Evolutionary conservation across 306 rosid species (phyloP), one percentile per base, ranked within the genome.

Genomic region (Fagus sylvatica): DNA sequence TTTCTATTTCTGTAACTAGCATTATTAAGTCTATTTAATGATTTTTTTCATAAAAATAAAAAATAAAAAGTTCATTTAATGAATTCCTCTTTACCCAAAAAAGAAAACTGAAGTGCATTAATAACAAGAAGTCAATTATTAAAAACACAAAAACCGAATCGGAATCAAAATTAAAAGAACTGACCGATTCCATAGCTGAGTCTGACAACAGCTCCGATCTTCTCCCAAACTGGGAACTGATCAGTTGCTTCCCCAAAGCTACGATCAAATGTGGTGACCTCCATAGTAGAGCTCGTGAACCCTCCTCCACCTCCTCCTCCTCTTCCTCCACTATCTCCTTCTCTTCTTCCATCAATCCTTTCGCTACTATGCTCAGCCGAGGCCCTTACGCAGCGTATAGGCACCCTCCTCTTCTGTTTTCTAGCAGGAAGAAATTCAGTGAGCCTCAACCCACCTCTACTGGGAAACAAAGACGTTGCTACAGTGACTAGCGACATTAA

Each of bases 171-270:
- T 46, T 8, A 46, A 46, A 46, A 46, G 64, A 1, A 76, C 89
- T 69, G n/a, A 95, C 98, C 98, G 68, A 95, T 90, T 57, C 98
- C 98, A 85, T 89, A 95, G 78, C 93, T 86, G 82, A 95, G 98
- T 69, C 98, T 85, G 32, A 92, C 96, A 67, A 92, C 89, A 80
- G 98, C 97, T 41, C 97, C 96, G 57, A 92, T 85, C 89, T 95
- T 91, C 36, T 95, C 98, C 98, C 98, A 92, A 32, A 91, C 93
- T 12, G 98, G 97, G 46, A 88, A 91, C 80, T 22, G 28, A 22
- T 94, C 98, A 46, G 97, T 8, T 2, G 51, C 72, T 8, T 90
- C 97, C 53, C 73, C 70, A 81, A 90, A 90, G 67, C 79, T 69
- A 15, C 76, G 55, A 69, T 90, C 89, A 74, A 95, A 83, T 60